phyloP scores from a whole-genome alignment of 2,329 filamentous ascomycete genomes.

The Fusarium abutilonis region DNA sequence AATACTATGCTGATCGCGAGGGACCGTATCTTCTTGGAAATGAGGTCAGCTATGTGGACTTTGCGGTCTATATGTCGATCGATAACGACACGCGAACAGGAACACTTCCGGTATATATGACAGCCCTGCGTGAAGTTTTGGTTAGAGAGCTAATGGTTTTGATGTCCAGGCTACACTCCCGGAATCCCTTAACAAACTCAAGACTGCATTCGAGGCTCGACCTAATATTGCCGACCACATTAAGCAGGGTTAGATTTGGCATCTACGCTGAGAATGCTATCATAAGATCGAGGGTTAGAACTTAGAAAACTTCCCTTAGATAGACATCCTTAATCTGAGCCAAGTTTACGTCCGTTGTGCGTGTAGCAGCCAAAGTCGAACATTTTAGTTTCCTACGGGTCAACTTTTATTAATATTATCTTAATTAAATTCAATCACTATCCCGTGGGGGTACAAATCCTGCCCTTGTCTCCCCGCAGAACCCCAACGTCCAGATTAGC shows the following conservation, averaged over 20 bases:
- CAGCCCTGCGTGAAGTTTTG: rapidly evolving
- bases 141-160: too few relatives aligned
- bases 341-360: too few relatives aligned
- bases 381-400: too few relatives aligned
- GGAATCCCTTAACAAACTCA: constrained; percentile 8
- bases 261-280: too few relatives aligned
- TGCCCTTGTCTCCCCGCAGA: constrained; percentile 7
- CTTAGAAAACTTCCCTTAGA: too few relatives aligned
- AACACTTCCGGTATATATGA: constrained; percentile 49
- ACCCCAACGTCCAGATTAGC: constrained; percentile 19
- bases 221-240: constrained; percentile 1
- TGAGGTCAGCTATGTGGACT: constrained; percentile 52
- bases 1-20: constrained; percentile 45
- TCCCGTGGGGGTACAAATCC: constrained; percentile 9
- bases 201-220: constrained; percentile 9
- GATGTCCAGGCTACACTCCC: constrained; percentile 1
- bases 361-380: too few relatives aligned
- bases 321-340: too few relatives aligned
- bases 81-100: constrained; percentile 51
- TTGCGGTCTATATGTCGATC: constrained; percentile 52
- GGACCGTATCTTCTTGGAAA: constrained; percentile 53
- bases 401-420: too few relatives aligned
- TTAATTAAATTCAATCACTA: not conserved
- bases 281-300: too few relatives aligned
- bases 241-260: not conserved